phyloP scores from a whole-genome alignment of 352 stramenopile species.

The Plasmopara halstedii region DNA sequence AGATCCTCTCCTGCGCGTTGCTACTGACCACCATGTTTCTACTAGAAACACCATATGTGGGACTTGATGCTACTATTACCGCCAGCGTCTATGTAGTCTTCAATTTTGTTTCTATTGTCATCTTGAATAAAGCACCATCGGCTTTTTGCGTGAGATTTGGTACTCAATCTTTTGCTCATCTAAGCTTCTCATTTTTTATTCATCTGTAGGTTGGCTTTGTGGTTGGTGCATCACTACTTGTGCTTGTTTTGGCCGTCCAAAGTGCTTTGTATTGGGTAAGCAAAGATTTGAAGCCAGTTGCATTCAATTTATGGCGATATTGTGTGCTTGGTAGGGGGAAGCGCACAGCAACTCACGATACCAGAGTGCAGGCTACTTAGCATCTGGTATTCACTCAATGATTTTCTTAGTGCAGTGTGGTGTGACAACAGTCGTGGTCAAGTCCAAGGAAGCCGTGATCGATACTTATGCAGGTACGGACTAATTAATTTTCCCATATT shows the following conservation, averaged over 20 bases:
- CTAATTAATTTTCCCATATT: background rate
- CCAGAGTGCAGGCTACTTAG: constrained; percentile 33
- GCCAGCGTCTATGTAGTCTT: constrained; percentile 53
- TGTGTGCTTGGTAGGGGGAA: too few relatives aligned
- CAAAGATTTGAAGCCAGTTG: background rate
- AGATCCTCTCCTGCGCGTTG: constrained; percentile 54
- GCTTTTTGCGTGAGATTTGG: constrained; percentile 51
- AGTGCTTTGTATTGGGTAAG: constrained; percentile 62
- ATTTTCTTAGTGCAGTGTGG: constrained; percentile 59
- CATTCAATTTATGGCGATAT: background rate
- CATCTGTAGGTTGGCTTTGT: constrained; percentile 55
- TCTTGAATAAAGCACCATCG: constrained; percentile 75
- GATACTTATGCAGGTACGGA: constrained; percentile 71
- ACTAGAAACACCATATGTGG: constrained; percentile 56
- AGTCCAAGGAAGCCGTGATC: constrained; percentile 79
- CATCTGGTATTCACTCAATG: constrained; percentile 35
- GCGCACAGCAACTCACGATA: constrained; percentile 23
- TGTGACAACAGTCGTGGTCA: constrained; percentile 53
- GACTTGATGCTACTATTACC: constrained; percentile 61
- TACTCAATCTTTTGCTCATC: background rate
- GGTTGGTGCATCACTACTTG: constrained; percentile 52
- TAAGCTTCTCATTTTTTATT: background rate
- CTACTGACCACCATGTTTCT: constrained; percentile 67
- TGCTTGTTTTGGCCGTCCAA: constrained; percentile 65
- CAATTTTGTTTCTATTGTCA: constrained; percentile 65